Base-by-base conservation (phyloP, 2,329 filamentous ascomycete genomes). In the Claviceps lovelessii region DNA sequence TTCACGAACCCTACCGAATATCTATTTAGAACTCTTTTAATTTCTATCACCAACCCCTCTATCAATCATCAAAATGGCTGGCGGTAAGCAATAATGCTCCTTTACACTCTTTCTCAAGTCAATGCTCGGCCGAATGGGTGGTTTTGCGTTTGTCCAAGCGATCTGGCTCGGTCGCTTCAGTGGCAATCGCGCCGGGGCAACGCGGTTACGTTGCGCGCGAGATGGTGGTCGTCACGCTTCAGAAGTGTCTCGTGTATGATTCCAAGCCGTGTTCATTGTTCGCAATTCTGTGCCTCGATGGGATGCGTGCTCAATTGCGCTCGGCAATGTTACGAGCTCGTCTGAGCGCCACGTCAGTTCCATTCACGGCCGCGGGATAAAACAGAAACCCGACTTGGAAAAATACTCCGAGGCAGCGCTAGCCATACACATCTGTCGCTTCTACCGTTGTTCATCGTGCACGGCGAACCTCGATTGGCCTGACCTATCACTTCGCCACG, bases 21-120 rank as follows among this genome's bases (percentile, higher is more conserved):
- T 49, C 55, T 51, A 45, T 50, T 6, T 5, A 37, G 35, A 37
- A 37, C 10, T 11, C 31, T 52, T 52, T 58, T 56, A 46, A 8
- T 15, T 8, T 9, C 6, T 17, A 47, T 17, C 9, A 23, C 23
- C 41, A 47, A 29, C 54, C 28, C 56, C 46, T 47, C 52, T 28
- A 31, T 50, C 57, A 49, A 42, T 55, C 51, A 29, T 59, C 67
- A 73, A 65, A 69, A 73, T 73, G 71, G 71, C 71, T 69, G 70
- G 70, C 63, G 71, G 71, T 73, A 70, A 73, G 71, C 73, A 54
- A 23, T 23, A 17, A 42, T 28, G 13, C 8, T 33, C 41, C 3
- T 41, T 0, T n/a, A 29, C 11, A 10, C 11, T 15, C 44, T 28
- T 29, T 23, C 31, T 19, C 28, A 47, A 29, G 2, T 31, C 8